Conservation (phyloP, 2,329 filamentous ascomycete species). For the Colletotrichum horii region DNA sequence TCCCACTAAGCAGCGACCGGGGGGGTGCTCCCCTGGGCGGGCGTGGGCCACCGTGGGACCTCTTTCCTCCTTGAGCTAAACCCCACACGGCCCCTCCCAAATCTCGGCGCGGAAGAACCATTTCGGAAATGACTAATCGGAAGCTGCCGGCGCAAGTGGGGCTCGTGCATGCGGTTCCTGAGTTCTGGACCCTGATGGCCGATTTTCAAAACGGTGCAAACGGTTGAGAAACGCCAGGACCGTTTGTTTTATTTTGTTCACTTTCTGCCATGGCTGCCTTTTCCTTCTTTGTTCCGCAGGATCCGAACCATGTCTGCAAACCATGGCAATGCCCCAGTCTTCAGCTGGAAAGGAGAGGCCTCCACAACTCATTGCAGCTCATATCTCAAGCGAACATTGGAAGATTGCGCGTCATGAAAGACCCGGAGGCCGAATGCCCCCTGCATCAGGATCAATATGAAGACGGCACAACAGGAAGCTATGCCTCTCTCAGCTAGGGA, state of each 20-base stretch:
- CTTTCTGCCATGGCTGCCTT: neutral
- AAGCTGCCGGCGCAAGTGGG: neutral
- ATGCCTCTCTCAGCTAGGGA: neutral
- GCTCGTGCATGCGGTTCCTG: neutral
- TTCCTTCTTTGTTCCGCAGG: neutral
- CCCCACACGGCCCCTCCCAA: conserved; percentile 12
- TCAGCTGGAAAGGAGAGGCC: neutral
- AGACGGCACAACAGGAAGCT: neutral
- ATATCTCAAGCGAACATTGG: conserved; percentile 1
- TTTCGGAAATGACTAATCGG: neutral
- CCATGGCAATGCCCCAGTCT: neutral
- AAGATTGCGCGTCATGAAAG: conserved; percentile 8
- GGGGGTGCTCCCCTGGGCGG: neutral
- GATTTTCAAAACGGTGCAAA: neutral
- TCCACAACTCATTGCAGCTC: conserved; percentile 4
- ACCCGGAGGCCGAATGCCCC: conserved; percentile 15
- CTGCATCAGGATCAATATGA: neutral
- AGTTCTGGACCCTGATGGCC: neutral
- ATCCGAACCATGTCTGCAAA: neutral
- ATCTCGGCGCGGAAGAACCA: conserved; percentile 14
- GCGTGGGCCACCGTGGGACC: neutral
- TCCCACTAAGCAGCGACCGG: neutral
- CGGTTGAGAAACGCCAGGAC: neutral
- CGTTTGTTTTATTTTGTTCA: neutral
- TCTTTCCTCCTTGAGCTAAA: conserved; percentile 9